phyloP scores from a whole-genome alignment of 2,329 filamentous ascomycete species.

The Penicillium sp. region DNA sequence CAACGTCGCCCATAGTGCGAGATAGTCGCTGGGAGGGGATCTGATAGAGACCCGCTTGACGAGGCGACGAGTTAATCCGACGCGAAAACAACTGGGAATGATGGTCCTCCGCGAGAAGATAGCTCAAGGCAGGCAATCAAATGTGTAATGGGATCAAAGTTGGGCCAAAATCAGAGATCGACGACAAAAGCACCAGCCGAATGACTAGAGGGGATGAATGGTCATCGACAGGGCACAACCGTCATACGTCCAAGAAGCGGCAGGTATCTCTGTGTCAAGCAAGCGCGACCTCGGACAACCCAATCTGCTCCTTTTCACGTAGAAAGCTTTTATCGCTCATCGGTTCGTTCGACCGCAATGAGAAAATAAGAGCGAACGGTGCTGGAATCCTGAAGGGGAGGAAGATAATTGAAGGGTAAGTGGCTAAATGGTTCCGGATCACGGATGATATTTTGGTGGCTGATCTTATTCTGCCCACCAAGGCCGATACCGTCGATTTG shows the following conservation, averaged over 20 bases:
- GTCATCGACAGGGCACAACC: background rate
- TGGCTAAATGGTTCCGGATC: background rate
- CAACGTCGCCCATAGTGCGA: constrained; percentile 25
- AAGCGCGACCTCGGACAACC: constrained; percentile 4
- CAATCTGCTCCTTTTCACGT: constrained; percentile 7
- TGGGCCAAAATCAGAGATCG: too few species aligned
- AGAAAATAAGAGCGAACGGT: background rate
- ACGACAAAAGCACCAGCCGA: too few species aligned
- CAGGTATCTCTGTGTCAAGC: constrained; percentile 2
- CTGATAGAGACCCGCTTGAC: background rate
- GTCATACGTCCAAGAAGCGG: background rate
- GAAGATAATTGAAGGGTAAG: background rate
- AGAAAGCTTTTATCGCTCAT: constrained; percentile 8
- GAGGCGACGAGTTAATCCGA: background rate
- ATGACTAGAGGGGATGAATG: background rate
- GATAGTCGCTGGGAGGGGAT: background rate
- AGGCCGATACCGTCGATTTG: background rate
- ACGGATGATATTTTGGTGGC: background rate
- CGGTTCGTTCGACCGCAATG: background rate
- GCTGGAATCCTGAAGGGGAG: background rate
- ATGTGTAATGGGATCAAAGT: too few species aligned
- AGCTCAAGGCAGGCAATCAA: too few species aligned
- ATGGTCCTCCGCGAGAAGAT: too few species aligned
- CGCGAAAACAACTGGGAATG: too few species aligned
- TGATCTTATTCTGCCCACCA: background rate